Percentiles rank a stretch among this genome's conserved stretches.
Conservation (phyloP, 306 rosid species). For the Prinsepia uniflora region DNA sequence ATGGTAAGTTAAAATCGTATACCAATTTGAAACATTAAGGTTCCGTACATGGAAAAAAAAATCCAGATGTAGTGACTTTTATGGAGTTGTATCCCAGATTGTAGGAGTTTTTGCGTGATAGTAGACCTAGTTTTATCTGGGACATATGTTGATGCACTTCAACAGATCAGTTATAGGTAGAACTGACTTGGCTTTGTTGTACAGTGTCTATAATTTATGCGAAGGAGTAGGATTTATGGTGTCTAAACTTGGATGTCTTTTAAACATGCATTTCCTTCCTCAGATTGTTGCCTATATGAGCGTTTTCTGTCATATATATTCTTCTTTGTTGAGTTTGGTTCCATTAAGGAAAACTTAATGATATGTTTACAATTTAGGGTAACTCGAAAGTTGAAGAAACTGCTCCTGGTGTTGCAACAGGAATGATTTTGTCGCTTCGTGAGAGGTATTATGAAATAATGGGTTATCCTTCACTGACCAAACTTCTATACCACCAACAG, state of each 20-base stretch:
- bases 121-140: neutral
- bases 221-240: neutral
- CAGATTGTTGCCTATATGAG: neutral
- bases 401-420: slow-evolving; percentile 80
- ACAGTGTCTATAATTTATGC: neutral
- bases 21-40: no score
- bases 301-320: neutral
- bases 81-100: neutral
- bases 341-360: neutral
- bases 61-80: neutral
- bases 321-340: neutral
- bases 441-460: slow-evolving; percentile 51
- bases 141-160: neutral
- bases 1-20: neutral
- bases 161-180: neutral
- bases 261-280: neutral
- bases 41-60: neutral
- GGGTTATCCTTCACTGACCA: neutral
- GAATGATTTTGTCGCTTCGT: slow-evolving; percentile 94
- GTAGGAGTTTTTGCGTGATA: neutral
- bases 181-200: neutral
- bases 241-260: neutral
- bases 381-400: slow-evolving; percentile 72
- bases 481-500: neutral
- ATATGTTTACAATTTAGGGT: slow-evolving; percentile 31